Base-by-base conservation (phyloP, 1,139 yeast species). In the Saccharomycopsis crataegensis region DNA sequence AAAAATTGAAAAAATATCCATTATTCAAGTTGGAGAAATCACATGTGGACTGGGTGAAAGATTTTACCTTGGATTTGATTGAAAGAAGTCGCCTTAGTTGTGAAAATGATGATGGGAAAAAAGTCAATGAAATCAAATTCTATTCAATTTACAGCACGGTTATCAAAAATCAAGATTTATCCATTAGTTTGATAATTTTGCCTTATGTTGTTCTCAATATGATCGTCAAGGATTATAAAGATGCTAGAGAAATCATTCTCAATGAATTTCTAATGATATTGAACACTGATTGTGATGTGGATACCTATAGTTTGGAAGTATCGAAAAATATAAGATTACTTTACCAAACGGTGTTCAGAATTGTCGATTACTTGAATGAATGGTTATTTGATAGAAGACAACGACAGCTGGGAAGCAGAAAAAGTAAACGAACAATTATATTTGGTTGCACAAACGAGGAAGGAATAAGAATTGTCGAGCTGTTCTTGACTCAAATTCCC, bases 331-430 rank as follows among this genome's bases (percentile, higher is more conserved):
- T 84, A 55, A 79, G 80, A 59, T 72, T 79, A 51, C 83, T 89
- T 59, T 84, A 82, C 62, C 86, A 86, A 58, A 74, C 89, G 0
- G 77, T 91, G 0, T 88, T 93, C 62, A 80, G 82, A 38, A 81
- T 91, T 2, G 70, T 91, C 43, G 99, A 94, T 63, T 90, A 91
- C 64, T 79, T 91, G 57, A 81, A 83, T 58, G 88, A 86, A 60
- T 90, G 97, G 96, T 65, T 74, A 8, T 72, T 77, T 6, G 65
- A 71, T 3, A 60, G 67, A 49, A 64, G 62, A 31, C 67, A 64
- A 34, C 33, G 65, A 52, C 53, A 63, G 59, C 57, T 67, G 61
- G 60, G 46, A 31, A 32, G 28, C 41, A 17, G 55, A 11, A 36
- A 58, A 58, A 58, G 28, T 22, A 22, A 59, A 51, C 57, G 62